phyloP scores from a whole-genome alignment of 495 filamentous ascomycete genomes.

The Tuber borchii region DNA sequence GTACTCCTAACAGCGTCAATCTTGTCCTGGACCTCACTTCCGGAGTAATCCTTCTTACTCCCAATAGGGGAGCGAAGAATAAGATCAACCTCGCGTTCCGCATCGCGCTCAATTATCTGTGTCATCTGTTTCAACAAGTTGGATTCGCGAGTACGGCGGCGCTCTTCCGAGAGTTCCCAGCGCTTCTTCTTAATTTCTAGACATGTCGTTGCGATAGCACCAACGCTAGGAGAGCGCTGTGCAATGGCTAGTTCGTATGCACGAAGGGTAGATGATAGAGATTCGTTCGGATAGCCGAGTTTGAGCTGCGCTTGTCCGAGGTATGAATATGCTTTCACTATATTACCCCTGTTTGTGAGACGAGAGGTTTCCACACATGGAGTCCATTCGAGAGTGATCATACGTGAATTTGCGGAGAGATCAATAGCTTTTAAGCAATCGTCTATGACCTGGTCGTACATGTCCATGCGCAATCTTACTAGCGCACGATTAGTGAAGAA shows the following conservation, averaged over 20 bases:
- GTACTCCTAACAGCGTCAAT: conserved; percentile 50
- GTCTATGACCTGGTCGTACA: conserved; percentile 67
- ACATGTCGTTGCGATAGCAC: conserved; percentile 60
- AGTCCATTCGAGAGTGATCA: background rate
- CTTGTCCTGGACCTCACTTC: conserved; percentile 45
- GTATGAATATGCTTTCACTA: conserved; percentile 75
- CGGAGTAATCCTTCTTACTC: background rate
- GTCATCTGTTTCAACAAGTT: conserved; percentile 46
- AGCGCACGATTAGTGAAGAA: conserved; percentile 87
- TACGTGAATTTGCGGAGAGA: conserved; percentile 52
- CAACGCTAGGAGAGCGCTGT: conserved; percentile 48
- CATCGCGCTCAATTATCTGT: conserved; percentile 43
- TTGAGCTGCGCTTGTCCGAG: conserved; percentile 76
- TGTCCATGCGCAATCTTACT: conserved; percentile 63
- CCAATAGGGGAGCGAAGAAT: conserved; percentile 5
- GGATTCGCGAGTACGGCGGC: conserved; percentile 47
- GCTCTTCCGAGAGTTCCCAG: conserved; percentile 55
- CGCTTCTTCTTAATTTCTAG: conserved; percentile 70
- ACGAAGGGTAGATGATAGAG: conserved; percentile 60
- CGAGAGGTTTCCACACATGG: background rate
- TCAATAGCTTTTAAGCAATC: conserved; percentile 72
- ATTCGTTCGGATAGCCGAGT: conserved; percentile 66
- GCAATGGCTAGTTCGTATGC: conserved; percentile 68
- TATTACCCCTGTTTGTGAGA: conserved; percentile 24
- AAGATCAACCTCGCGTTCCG: conserved; percentile 21